These are phyloP conservation scores for Pseudocercospora vitis DNA, from an alignment of 2,329 filamentous ascomycete species.

Conservation along the genomic window DNA sequence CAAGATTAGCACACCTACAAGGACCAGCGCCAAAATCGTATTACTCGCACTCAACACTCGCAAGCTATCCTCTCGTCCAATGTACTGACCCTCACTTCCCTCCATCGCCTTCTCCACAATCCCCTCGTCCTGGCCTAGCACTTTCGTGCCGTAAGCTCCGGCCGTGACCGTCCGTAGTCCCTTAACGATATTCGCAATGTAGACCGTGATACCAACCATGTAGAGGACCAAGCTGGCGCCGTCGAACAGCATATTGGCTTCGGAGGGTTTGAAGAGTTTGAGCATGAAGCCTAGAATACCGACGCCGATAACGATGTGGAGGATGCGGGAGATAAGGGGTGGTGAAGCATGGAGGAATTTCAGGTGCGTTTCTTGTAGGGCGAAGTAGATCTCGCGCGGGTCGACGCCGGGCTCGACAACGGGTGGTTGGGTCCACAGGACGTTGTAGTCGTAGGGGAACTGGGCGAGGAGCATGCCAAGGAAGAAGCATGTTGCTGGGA, in stretches of 20 bases:
- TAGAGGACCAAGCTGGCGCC: constrained; percentile 70
- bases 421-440: constrained; percentile 71
- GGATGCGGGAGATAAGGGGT: constrained; percentile 85
- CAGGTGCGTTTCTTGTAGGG: constrained; percentile 85
- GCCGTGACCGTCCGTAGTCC: constrained; percentile 79
- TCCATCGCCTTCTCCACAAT: constrained; percentile 39
- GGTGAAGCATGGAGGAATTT: constrained; percentile 88
- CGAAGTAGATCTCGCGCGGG: constrained; percentile 65
- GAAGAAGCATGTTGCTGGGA: constrained; percentile 79
- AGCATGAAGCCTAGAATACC: constrained; percentile 85
- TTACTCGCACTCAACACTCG: constrained; percentile 92
- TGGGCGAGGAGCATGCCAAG: constrained; percentile 95
- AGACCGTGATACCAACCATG: constrained; percentile 86
- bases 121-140: constrained; percentile 38
- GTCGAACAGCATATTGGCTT: constrained; percentile 94
- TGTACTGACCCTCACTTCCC: constrained; percentile 59
- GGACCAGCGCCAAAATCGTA: constrained; percentile 88
- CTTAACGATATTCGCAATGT: constrained; percentile 95
- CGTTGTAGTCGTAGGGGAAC: constrained; percentile 93
- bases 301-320: constrained; percentile 88
- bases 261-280: constrained; percentile 91
- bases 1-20: constrained; percentile 86
- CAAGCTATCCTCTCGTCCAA: constrained; percentile 84
- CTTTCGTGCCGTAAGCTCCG: constrained; percentile 61
- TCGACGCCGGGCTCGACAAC: constrained; percentile 34